Percentiles rank a stretch among this genome's conserved stretches.
Evolutionary conservation across 106 monocot species (phyloP).

Genomic region (Allium sativum): DNA sequence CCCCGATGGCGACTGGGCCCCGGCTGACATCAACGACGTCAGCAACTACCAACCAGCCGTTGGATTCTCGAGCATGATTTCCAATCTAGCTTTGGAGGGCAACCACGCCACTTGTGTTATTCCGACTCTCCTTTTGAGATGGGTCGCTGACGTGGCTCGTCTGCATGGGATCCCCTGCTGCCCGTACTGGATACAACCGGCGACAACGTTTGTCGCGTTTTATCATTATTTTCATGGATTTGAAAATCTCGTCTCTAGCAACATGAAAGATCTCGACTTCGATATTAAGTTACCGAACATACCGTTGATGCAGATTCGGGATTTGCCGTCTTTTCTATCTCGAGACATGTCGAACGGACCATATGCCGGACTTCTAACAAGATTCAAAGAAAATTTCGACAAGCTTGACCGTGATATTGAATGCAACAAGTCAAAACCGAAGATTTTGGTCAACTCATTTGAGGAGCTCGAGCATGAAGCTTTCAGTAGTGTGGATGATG

Average conservation of each 20-base stretch:
- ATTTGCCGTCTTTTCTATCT: neutral
- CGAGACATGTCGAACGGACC: neutral
- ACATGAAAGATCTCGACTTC: neutral
- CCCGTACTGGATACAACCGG: neutral
- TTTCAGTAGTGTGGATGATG: neutral
- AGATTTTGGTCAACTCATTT: neutral
- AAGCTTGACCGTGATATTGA: neutral
- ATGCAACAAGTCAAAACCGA: neutral
- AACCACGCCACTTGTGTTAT: neutral
- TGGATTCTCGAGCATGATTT: neutral
- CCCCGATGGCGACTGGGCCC: neutral
- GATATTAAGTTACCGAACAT: neutral
- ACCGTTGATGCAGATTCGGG: neutral
- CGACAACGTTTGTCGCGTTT: neutral
- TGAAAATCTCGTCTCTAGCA: neutral
- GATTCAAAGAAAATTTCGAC: neutral
- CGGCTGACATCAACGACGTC: neutral
- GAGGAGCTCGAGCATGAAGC: neutral
- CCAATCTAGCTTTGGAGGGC: neutral
- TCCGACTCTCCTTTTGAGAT: neutral
- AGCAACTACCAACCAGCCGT: neutral
- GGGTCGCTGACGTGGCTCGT: constrained; percentile 1
- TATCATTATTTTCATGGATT: neutral
- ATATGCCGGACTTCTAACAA: neutral
- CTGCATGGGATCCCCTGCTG: neutral